These are phyloP conservation scores for Botrytis sinoallii DNA, from an alignment of 2,329 filamentous ascomycete species.

Conservation along the genomic window DNA sequence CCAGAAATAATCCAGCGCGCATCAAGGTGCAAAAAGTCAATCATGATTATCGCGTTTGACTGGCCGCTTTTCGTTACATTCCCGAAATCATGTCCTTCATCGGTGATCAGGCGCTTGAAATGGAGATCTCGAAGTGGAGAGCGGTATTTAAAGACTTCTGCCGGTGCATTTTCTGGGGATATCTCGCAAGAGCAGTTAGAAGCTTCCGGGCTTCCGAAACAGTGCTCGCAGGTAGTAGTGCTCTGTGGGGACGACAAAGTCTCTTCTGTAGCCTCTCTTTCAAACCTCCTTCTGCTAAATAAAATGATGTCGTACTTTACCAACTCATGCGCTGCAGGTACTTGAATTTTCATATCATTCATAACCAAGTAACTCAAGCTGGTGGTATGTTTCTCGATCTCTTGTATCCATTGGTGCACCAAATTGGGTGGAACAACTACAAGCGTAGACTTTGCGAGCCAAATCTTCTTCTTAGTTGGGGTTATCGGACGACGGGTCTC, in stretches of 20 bases:
- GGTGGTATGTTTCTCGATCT: slow-evolving; percentile 74
- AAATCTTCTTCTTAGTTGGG: slow-evolving; percentile 49
- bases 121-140: slow-evolving; percentile 69
- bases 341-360: slow-evolving; percentile 46
- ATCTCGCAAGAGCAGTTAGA: background rate
- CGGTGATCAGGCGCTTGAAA: slow-evolving; percentile 86
- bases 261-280: slow-evolving; percentile 49
- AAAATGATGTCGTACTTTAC: slow-evolving; percentile 71
- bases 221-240: background rate
- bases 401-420: slow-evolving; percentile 76
- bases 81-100: slow-evolving; percentile 85
- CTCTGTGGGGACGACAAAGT: background rate
- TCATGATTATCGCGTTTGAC: slow-evolving; percentile 52
- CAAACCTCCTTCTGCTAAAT: slow-evolving; percentile 72
- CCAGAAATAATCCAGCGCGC: slow-evolving; percentile 87
- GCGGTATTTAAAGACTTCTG: slow-evolving; percentile 40
- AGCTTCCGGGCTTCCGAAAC: too few relatives aligned
- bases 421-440: slow-evolving; percentile 82
- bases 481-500: slow-evolving; percentile 40
- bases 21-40: slow-evolving; percentile 59
- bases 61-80: slow-evolving; percentile 54
- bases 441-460: slow-evolving; percentile 66
- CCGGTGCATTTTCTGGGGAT: slow-evolving; percentile 38
- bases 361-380: slow-evolving; percentile 65
- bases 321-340: slow-evolving; percentile 59